Evolutionary conservation across 306 rosid species (phyloP).

Genomic region (Glycyrrhiza uralensis): DNA sequence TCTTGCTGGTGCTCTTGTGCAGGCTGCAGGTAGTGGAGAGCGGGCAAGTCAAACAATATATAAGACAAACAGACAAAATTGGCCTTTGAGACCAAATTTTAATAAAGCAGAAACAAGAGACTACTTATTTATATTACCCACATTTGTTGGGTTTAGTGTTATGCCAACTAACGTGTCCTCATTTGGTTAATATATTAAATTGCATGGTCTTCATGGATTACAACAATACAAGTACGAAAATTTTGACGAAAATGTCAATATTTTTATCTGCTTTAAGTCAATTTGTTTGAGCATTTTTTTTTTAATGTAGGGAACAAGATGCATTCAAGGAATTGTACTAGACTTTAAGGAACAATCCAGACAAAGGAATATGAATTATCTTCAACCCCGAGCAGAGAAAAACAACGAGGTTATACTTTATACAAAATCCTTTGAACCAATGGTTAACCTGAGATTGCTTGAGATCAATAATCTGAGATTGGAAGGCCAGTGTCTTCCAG

Average conservation of each 20-base stretch:
- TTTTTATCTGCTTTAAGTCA: not conserved
- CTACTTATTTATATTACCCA: not conserved
- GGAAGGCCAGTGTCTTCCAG: constrained; percentile 52
- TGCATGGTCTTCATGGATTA: not conserved
- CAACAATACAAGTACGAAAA: not conserved
- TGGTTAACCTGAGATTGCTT: constrained; percentile 50
- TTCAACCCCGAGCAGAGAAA: constrained; percentile 26
- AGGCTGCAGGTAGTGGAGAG: not conserved
- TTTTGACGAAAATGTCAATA: not conserved
- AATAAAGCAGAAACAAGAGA: not conserved
- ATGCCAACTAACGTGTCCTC: not conserved
- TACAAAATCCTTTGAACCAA: constrained; percentile 38
- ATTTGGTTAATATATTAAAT: not conserved
- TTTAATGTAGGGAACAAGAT: constrained; percentile 38
- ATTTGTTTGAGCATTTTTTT: not conserved
- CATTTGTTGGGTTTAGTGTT: not conserved
- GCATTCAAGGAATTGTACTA: constrained; percentile 46
- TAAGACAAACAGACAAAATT: not conserved
- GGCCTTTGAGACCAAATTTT: not conserved
- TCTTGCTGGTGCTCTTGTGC: not conserved
- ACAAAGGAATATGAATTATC: constrained; percentile 9
- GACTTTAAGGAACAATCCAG: constrained; percentile 32
- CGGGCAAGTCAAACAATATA: not conserved
- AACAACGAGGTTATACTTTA: constrained; percentile 17
- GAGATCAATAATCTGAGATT: constrained; percentile 50